These are phyloP conservation scores for Aureobasidium leucospermi DNA, from an alignment of 2,329 filamentous ascomycete species.

Conservation along the genomic window DNA sequence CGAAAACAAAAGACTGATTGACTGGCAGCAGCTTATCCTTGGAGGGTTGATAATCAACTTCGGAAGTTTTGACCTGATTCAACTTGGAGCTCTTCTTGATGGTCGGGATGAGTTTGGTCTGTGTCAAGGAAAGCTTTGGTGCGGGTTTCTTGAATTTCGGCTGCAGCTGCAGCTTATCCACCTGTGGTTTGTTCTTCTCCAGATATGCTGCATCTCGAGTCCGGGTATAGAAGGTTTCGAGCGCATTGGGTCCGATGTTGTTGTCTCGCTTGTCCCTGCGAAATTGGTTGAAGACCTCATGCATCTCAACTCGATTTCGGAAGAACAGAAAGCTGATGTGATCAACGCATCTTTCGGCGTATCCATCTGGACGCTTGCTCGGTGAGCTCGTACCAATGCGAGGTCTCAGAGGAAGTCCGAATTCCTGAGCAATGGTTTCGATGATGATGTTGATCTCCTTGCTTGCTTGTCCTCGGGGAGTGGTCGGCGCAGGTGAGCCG, in stretches of 20 bases:
- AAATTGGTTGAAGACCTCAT: conserved; percentile 13
- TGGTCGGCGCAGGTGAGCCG: conserved; percentile 5
- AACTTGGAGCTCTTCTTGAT: not conserved
- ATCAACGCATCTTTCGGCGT: conserved; percentile 3
- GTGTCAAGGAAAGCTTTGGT: not conserved
- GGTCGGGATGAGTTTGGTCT: conserved; percentile 1
- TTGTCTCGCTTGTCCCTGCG: not conserved
- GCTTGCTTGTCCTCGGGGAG: conserved; percentile 13
- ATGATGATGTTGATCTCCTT: conserved; percentile 13
- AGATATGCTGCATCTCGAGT: conserved; percentile 2
- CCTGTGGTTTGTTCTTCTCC: conserved; percentile 1
- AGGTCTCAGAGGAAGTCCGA: conserved; percentile 7
- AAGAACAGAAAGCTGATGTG: conserved; percentile 16
- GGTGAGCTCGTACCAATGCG: conserved; percentile 11
- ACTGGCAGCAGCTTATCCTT: not conserved
- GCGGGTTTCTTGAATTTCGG: not conserved
- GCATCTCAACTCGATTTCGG: conserved; percentile 9
- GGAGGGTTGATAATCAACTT: not conserved
- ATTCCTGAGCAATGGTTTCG: not conserved
- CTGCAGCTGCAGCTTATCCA: not conserved
- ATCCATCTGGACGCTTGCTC: not conserved
- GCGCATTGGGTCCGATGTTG: not conserved
- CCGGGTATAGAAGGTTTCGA: not conserved
- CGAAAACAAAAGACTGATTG: not conserved
- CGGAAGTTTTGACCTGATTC: not conserved